phyloP scores from a whole-genome alignment of 148 eudicot genomes.

The Rhododendron henanense region DNA sequence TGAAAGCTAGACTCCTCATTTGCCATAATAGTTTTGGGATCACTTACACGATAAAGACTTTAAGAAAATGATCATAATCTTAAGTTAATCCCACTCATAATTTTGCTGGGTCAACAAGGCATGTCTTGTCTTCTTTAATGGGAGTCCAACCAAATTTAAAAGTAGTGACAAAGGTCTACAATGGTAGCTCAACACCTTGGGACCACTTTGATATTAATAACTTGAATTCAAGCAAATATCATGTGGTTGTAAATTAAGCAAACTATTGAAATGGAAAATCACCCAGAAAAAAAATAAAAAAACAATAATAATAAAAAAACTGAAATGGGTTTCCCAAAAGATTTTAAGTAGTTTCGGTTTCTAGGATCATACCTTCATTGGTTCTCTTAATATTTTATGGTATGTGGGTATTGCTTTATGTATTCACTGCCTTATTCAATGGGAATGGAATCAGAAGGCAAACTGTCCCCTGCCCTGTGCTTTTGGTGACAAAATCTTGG shows the following conservation, averaged over 20 bases:
- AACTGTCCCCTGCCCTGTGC: conserved; percentile 20
- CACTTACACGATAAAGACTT: neutral
- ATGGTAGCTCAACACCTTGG: neutral
- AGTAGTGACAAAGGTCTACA: neutral
- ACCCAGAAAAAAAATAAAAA: neutral
- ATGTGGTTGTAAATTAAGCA: neutral
- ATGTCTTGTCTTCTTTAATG: neutral
- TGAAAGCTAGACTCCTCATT: neutral
- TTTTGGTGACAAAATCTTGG: conserved; percentile 22
- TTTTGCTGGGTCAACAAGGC: neutral
- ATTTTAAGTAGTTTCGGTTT: neutral
- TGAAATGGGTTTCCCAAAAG: neutral
- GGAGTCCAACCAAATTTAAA: neutral
- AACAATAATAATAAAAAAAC: neutral
- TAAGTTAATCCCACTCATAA: neutral
- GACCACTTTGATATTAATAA: neutral
- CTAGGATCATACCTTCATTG: neutral
- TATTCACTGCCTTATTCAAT: neutral
- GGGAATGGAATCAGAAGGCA: conserved; percentile 15
- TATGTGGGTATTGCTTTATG: neutral
- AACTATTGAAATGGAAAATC: neutral
- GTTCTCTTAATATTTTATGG: neutral
- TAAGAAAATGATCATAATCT: neutral
- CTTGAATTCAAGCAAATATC: neutral
- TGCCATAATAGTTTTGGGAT: neutral